A percentile compares a stretch with the other conserved stretches of the same genome.
Evolutionary conservation across 2,329 filamentous ascomycete species (phyloP).

Genomic region (Aspergillus puulaauensis): DNA sequence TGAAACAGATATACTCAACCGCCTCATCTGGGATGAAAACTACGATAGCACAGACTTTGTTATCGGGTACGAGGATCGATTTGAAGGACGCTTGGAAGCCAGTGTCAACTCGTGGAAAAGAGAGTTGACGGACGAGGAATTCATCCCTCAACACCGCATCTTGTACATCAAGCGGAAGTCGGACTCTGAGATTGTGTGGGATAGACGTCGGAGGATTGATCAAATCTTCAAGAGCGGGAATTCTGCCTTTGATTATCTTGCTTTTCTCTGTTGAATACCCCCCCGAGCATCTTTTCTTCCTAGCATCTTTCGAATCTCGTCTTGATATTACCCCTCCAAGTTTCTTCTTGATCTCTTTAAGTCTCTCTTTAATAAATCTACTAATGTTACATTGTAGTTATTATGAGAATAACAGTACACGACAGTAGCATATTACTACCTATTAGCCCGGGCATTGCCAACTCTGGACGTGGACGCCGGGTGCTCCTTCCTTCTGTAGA

Average conservation of each 20-base stretch:
- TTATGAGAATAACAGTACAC: too few relatives aligned
- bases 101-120: conserved; percentile 52
- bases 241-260: conserved; percentile 30
- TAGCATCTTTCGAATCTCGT: too few relatives aligned
- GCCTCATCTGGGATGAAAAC: conserved; percentile 51
- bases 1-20: conserved; percentile 45
- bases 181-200: conserved; percentile 50
- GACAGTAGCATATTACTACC: too few relatives aligned
- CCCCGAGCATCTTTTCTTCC: too few relatives aligned
- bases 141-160: conserved; percentile 57
- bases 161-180: conserved; percentile 48
- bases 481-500: neutral
- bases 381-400: too few relatives aligned
- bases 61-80: conserved; percentile 56
- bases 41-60: conserved; percentile 48
- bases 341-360: too few relatives aligned
- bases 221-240: conserved; percentile 49
- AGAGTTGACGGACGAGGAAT: conserved; percentile 56
- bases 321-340: too few relatives aligned
- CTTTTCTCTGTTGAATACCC: conserved; percentile 24
- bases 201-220: conserved; percentile 49
- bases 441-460: neutral
- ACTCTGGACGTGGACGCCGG: neutral
- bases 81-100: conserved; percentile 50
- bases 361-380: too few relatives aligned